phyloP scores from a whole-genome alignment of 169 alveolate species.

The Plasmodium gonderi region DNA sequence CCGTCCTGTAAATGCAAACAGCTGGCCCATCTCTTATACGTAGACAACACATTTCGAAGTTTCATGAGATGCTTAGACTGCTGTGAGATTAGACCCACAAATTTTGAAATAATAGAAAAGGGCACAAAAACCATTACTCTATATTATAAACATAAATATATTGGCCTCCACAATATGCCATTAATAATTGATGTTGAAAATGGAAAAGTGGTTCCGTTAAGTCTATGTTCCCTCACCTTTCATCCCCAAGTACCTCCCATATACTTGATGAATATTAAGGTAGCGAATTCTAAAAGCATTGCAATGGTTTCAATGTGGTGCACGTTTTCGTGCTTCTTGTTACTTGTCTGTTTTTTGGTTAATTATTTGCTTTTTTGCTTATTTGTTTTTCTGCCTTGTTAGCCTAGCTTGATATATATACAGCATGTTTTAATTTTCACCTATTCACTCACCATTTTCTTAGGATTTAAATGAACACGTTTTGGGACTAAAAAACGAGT shows the following conservation, averaged over 20 bases:
- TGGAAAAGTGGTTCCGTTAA: conserved; percentile 69
- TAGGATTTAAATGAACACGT: conserved; percentile 50
- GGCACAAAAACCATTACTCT: conserved; percentile 38
- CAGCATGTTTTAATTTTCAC: not conserved
- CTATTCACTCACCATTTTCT: not conserved
- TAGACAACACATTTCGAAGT: conserved; percentile 59
- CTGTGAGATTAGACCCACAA: conserved; percentile 38
- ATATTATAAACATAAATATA: conserved; percentile 57
- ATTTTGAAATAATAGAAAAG: conserved; percentile 44
- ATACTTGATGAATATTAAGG: conserved; percentile 55
- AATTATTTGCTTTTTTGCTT: not conserved
- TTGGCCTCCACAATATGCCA: conserved; percentile 75
- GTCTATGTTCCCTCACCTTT: conserved; percentile 32
- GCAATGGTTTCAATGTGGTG: too few species aligned
- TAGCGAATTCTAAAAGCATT: too few species aligned
- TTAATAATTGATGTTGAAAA: conserved; percentile 69
- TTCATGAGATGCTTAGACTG: conserved; percentile 71
- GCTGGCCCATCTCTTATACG: conserved; percentile 59
- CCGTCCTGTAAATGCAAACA: not conserved
- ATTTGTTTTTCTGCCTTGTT: not conserved
- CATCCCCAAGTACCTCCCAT: conserved; percentile 61
- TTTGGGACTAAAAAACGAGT: conserved; percentile 53
- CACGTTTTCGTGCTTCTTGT: not conserved
- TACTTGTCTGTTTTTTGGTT: not conserved
- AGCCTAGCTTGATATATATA: not conserved